Evolutionary conservation across 345 rosid species (phyloP).

Genomic region (Melaleuca quinquenervia): DNA sequence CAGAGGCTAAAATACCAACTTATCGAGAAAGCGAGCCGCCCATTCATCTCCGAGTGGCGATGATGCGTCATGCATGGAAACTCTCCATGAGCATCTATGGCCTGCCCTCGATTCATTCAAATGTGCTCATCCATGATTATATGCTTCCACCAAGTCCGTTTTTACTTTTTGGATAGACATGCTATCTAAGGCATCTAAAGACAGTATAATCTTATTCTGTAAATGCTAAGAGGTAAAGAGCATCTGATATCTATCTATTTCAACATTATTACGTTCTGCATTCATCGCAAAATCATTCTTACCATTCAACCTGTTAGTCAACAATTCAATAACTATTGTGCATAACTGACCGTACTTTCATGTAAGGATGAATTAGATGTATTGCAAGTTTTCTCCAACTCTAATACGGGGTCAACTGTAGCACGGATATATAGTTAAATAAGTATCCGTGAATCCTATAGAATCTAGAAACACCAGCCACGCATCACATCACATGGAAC

Average conservation of each 20-base stretch:
- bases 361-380: not conserved
- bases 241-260: not conserved
- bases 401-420: not conserved
- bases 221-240: not conserved
- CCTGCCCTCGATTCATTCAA: not conserved
- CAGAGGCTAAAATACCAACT: not conserved
- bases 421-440: not conserved
- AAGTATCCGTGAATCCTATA: not conserved
- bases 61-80: not conserved
- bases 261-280: not conserved
- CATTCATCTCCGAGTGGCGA: not conserved
- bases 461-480: not conserved
- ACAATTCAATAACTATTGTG: not conserved
- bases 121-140: not conserved
- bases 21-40: not conserved
- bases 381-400: not conserved
- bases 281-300: not conserved
- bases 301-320: not conserved
- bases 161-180: too few species aligned
- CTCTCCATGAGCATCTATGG: not conserved
- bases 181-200: not conserved
- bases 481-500: not conserved
- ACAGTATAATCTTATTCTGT: not conserved
- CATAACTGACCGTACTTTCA: not conserved
- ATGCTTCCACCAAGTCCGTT: not conserved